Conservation (phyloP, 441 rosid genomes). For the Populus tomentosa region DNA sequence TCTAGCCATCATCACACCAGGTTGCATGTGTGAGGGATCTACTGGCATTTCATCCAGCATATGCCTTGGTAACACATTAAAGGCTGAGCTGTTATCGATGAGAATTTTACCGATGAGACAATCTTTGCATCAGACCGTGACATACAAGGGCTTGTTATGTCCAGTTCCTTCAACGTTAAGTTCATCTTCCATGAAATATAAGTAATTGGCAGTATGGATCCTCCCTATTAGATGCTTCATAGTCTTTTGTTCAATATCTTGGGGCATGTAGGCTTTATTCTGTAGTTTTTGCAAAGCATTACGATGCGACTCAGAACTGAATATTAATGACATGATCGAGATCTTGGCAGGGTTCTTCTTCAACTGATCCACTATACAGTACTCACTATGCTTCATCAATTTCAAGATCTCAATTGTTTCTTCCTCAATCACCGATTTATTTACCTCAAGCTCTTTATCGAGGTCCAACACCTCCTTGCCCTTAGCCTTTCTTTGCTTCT, state of each 20-base stretch:
- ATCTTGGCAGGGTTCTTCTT: neutral
- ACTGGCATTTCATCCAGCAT: no score
- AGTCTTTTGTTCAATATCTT: neutral
- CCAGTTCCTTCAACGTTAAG: neutral
- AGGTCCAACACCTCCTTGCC: neutral
- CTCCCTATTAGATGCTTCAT: neutral
- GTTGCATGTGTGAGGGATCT: no score
- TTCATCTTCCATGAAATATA: neutral
- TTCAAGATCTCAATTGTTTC: neutral
- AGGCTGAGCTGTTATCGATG: no score
- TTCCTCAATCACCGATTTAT: neutral
- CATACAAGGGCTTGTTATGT: neutral
- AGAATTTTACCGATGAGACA: neutral
- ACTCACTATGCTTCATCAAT: neutral
- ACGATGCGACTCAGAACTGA: neutral
- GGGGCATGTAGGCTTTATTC: neutral
- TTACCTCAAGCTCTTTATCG: neutral
- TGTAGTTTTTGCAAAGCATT: neutral
- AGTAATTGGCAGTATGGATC: neutral
- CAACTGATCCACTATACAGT: neutral
- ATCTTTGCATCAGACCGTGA: neutral
- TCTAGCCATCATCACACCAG: neutral
- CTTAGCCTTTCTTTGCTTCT: neutral
- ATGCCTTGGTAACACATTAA: no score
- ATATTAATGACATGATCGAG: neutral